phyloP scores from a whole-genome alignment of 345 rosid species.

The Eucalyptus victrix region DNA sequence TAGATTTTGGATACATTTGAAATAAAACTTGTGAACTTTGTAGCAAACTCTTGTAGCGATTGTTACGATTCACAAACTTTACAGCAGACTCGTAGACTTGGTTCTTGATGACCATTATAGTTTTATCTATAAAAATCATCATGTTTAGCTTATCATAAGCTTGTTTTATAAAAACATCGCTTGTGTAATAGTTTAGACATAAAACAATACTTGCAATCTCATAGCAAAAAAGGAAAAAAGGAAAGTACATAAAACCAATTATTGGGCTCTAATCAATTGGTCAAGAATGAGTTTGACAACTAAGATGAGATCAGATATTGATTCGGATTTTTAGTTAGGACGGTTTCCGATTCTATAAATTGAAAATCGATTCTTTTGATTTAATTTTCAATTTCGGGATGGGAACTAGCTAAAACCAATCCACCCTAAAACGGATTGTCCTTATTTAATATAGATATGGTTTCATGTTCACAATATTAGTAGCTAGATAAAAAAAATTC shows the following conservation, averaged over 20 bases:
- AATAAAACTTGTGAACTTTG: background rate
- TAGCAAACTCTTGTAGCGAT: background rate
- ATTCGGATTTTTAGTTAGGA: accelerated
- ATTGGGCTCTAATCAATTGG: too few species aligned
- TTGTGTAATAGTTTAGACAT: too few species aligned
- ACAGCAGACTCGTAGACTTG: accelerated
- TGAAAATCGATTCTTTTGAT: accelerated
- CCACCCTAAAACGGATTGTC: accelerated
- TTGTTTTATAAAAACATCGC: too few species aligned
- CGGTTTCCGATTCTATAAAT: accelerated
- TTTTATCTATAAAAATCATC: too few species aligned
- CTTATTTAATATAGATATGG: background rate
- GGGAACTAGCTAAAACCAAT: accelerated
- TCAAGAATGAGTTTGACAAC: too few species aligned
- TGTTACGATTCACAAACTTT: too few species aligned
- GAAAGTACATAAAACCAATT: accelerated
- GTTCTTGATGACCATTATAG: background rate
- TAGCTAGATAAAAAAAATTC: background rate
- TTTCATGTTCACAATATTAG: background rate
- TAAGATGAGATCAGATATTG: accelerated
- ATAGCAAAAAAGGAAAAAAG: too few species aligned
- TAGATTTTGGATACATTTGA: background rate
- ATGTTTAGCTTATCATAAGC: background rate
- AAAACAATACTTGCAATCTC: too few species aligned
- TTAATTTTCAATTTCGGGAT: accelerated